phyloP scores from a whole-genome alignment of 345 rosid species.

The Lepidium aucheri region DNA sequence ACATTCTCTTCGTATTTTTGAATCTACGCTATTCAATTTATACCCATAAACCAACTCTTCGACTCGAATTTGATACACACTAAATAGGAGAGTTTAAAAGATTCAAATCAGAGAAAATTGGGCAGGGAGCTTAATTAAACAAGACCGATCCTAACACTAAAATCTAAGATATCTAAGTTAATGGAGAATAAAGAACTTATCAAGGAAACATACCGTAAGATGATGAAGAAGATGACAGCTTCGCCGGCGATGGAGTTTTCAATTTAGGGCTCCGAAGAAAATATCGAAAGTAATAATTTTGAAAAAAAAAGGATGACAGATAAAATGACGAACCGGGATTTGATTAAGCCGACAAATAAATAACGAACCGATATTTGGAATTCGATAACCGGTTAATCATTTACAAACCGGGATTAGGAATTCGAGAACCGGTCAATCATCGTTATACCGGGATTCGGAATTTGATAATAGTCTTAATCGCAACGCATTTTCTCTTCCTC shows the following conservation, averaged over 20 bases:
- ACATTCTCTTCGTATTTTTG: neutral
- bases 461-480: neutral
- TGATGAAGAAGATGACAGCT: neutral
- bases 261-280: constrained; percentile 7
- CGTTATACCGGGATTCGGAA: neutral
- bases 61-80: neutral
- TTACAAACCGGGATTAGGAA: neutral
- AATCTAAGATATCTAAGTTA: neutral
- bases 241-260: neutral
- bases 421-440: neutral
- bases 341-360: neutral
- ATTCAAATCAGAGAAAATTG: neutral
- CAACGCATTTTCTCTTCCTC: constrained; percentile 2
- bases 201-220: neutral
- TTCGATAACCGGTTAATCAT: neutral
- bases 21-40: neutral
- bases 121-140: neutral
- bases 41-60: neutral
- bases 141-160: neutral
- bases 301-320: neutral
- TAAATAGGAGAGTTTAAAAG: neutral
- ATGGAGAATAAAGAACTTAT: neutral
- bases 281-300: neutral
- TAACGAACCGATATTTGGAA: neutral
- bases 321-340: neutral